A percentile compares a stretch with the other conserved stretches of the same genome.
These are phyloP conservation scores for Diversispora epigaea DNA, from an alignment of 192 early-diverging fungal species.

Conservation along the genomic window DNA sequence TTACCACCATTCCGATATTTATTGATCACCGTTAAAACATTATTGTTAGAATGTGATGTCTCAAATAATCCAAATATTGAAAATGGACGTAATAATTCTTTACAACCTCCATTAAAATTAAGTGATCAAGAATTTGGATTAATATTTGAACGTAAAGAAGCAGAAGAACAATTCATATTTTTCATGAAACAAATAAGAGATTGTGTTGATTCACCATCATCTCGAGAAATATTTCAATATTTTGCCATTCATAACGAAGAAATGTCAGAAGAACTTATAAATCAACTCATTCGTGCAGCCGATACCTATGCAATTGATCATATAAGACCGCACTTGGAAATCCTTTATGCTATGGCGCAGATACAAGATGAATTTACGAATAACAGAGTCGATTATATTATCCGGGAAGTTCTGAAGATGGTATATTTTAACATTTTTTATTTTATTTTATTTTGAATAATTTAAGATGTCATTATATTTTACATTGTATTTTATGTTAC, in stretches of 20 bases:
- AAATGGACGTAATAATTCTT: conserved; percentile 4
- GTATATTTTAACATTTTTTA: neutral
- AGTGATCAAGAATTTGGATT: neutral
- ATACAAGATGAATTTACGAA: conserved; percentile 10
- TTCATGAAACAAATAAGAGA: conserved; percentile 29
- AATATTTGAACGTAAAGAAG: conserved; percentile 16
- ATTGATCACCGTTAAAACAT: conserved; percentile 36
- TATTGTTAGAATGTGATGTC: conserved; percentile 38
- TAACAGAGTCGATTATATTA: neutral
- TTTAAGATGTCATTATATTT: neutral
- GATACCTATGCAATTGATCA: conserved; percentile 20
- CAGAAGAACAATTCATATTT: conserved; percentile 18
- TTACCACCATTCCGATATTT: conserved; percentile 44
- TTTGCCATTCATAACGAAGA: conserved; percentile 18
- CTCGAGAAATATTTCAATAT: conserved; percentile 19
- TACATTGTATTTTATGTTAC: neutral
- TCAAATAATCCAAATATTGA: conserved; percentile 10
- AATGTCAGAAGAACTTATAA: conserved; percentile 20
- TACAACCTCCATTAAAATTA: conserved; percentile 7
- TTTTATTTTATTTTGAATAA: neutral
- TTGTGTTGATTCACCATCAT: neutral
- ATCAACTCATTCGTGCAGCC: conserved; percentile 17
- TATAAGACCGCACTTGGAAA: conserved; percentile 21
- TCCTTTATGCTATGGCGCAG: conserved; percentile 13
- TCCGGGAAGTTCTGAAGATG: conserved; percentile 18